Evolutionary conservation across 768 basidiomycete genomes (phyloP).

Genomic region (Artomyces pyxidatus): DNA sequence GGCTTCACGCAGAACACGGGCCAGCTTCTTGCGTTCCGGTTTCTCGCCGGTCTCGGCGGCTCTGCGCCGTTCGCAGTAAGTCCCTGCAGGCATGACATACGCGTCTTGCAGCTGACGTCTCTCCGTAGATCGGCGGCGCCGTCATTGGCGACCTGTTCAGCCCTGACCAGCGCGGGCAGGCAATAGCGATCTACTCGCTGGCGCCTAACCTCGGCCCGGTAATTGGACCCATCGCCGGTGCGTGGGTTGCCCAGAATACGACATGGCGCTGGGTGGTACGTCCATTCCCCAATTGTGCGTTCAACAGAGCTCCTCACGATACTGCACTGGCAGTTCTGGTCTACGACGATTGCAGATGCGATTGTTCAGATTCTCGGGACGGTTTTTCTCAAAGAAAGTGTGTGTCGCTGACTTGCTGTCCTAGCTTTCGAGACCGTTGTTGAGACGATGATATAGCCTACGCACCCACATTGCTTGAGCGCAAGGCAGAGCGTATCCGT

Average conservation of each 20-base stretch:
- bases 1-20: conserved; percentile 51
- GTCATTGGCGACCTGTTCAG: conserved; percentile 57
- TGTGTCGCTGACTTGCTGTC: conserved; percentile 11
- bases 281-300: not conserved
- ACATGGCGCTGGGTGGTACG: conserved; percentile 69
- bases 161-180: conserved; percentile 55
- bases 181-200: conserved; percentile 56
- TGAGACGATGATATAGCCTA: conserved; percentile 15
- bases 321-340: not conserved
- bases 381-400: conserved; percentile 57
- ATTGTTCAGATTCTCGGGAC: conserved; percentile 47
- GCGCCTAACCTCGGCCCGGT: conserved; percentile 63
- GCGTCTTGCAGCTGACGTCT: not conserved
- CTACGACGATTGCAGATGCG: conserved; percentile 37
- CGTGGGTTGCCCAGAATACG: conserved; percentile 54
- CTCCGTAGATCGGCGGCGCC: conserved; percentile 46
- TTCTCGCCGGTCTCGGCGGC: conserved; percentile 64
- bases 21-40: conserved; percentile 26
- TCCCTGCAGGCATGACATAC: not conserved
- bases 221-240: conserved; percentile 55
- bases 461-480: conserved; percentile 30
- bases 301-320: not conserved
- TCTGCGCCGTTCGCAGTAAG: conserved; percentile 50
- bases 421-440: not conserved
- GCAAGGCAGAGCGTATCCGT: conserved; percentile 42